Evolutionary conservation across 495 filamentous ascomycete species (phyloP), one percentile per base, ranked within the genome.

Genomic region (Aspergillus mulundensis): DNA sequence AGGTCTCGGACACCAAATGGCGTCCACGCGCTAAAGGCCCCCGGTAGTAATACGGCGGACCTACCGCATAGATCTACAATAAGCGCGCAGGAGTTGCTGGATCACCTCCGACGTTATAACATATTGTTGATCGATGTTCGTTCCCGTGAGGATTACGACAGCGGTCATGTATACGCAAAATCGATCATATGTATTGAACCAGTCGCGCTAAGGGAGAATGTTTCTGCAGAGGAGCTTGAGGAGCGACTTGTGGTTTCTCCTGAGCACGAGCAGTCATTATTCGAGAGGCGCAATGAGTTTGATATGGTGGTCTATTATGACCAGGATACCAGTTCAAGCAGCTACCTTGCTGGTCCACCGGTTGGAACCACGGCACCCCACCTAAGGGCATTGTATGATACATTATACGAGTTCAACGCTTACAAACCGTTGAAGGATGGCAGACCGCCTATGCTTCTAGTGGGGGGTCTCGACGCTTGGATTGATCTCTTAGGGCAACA

Each of bases 231-330:
- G 47, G 82, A 97, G 50, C 80, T 99, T 15, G 84, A 83, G 53
- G 88, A 96, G 50, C 85, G 87, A 25, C 80, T 97, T 55, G 81
- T 96, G 11, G 73, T 97, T 8, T 87, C 87, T 1, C 90, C 94
- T 6, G 75, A 87, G 19, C 63, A 73, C 44, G 94, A 98, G 65
- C 85, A 86, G 58, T 67, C 75, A 1, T 72, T 90, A 16, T 95
- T 95, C 57, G 84, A 88, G 36, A 79, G 80, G 47, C 82, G 94
- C 21, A 78, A 94, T 59, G 80, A 88, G 58, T 96, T 85, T 63
- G 91, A 96, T 62, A 65, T 95, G 50, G 80, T 97, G 21, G 89
- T 97, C 1, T 95, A 95, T 62, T 95, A 97, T 66, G 91, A 99
- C 66, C 82, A 90, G 61, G 70, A 71, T 24, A 86, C 86, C 2